Conservation (phyloP, 345 rosid genomes). For the Gynandropsis gynandra region DNA sequence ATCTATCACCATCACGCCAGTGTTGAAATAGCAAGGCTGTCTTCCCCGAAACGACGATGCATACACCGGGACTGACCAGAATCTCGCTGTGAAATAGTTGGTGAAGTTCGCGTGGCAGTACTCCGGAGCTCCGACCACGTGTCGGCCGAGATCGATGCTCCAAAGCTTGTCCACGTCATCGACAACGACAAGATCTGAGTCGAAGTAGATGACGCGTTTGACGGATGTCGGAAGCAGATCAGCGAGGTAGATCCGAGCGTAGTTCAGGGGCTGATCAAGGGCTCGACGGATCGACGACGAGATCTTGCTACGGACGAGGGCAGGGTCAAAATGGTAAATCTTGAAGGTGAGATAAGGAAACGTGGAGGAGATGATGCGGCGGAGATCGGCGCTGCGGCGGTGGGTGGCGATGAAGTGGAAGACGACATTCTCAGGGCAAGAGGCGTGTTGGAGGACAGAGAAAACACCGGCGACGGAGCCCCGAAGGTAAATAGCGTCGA, state of each 20-base stretch:
- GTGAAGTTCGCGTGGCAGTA: constrained; percentile 82
- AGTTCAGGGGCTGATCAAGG: constrained; percentile 78
- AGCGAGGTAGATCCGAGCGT: constrained; percentile 82
- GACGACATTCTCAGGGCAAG: constrained; percentile 76
- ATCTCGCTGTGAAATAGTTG: constrained; percentile 52
- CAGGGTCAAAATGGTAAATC: constrained; percentile 64
- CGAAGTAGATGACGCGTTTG: constrained; percentile 71
- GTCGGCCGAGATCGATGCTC: constrained; percentile 43
- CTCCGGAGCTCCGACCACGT: constrained; percentile 79
- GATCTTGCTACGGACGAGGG: constrained; percentile 56
- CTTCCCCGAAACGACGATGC: constrained; percentile 43
- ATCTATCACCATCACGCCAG: constrained; percentile 94
- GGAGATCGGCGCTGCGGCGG: constrained; percentile 44
- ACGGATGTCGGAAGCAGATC: constrained; percentile 61
- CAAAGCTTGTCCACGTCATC: constrained; percentile 83
- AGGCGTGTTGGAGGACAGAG: constrained; percentile 77
- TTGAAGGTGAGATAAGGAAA: constrained; percentile 67
- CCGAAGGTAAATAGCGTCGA: constrained; percentile 79
- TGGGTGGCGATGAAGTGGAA: constrained; percentile 70
- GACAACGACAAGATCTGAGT: constrained; percentile 76
- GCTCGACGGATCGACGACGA: constrained; percentile 70
- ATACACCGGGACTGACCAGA: constrained; percentile 54
- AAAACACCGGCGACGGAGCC: constrained; percentile 83
- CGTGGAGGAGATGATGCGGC: constrained; percentile 49
- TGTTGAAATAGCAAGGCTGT: constrained; percentile 69